Conservation (phyloP, 2,329 filamentous ascomycete species). For the Claviceps sp. region DNA sequence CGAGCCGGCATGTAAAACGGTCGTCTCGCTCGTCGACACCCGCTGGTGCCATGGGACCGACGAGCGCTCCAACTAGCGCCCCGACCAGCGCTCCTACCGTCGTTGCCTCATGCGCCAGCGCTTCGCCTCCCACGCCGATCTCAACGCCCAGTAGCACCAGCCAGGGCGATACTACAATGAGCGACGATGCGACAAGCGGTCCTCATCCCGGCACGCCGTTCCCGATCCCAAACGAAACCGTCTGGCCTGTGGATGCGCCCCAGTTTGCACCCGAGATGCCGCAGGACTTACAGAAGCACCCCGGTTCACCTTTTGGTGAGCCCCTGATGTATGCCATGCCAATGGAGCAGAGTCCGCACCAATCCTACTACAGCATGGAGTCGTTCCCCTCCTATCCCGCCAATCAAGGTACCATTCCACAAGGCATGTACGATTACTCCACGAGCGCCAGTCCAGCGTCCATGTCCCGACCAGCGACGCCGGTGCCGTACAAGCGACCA, state of each 20-base stretch:
- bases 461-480: conserved; percentile 22
- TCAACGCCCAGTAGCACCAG: not conserved
- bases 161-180: conserved; percentile 19
- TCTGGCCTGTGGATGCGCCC: conserved; percentile 25
- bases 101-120: not conserved
- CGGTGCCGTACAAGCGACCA: conserved; percentile 25
- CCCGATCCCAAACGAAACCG: conserved; percentile 24
- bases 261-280: conserved; percentile 24
- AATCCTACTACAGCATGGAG: conserved; percentile 12
- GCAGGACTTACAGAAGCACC: conserved; percentile 16
- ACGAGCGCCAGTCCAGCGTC: conserved; percentile 14
- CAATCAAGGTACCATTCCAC: conserved; percentile 8
- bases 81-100: not conserved
- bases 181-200: conserved; percentile 19
- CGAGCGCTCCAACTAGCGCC: not conserved
- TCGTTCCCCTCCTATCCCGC: conserved; percentile 7
- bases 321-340: conserved; percentile 18
- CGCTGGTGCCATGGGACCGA: conserved; percentile 10
- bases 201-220: conserved; percentile 29
- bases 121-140: not conserved
- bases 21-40: conserved; percentile 23
- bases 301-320: conserved; percentile 19
- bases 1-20: conserved; percentile 22
- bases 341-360: conserved; percentile 18
- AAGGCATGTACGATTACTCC: conserved; percentile 13